Evolutionary conservation across 1,139 yeast genomes (phyloP), one percentile per base, ranked within the genome.

Genomic region (Insectozyma bohioensis): DNA sequence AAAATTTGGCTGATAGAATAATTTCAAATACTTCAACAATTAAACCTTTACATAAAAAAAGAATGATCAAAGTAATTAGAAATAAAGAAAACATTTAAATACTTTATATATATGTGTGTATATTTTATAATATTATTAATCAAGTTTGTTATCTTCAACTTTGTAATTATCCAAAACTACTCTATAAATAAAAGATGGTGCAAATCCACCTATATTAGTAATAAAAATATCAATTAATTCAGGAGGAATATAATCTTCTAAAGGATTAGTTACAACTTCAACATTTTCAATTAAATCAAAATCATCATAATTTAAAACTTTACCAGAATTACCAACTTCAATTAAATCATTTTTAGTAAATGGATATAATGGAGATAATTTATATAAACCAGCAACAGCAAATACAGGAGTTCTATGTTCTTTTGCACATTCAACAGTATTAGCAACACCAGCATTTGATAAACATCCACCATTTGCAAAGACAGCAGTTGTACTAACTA

Each of bases 391-490:
- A 2, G 97, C 90, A 26, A 90, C 95, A 0, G 95, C 92, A 54
- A 94, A 84, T 5, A 94, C 98, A 0, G 98, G 98, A 6, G 97
- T 92, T 50, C 80, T 77, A 58, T 86, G 90, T 54, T 86, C 95
- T 52, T 85, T 86, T 10, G 99, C 99, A 61, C 97, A 86, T 60
- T 88, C 96, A 45, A 95, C 94, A 7, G 88, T 96, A 35, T 86
- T 75, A 15, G 95, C 87, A 20, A 86, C 96, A 30, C 98, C 99
- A 0, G 95, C 79, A 14, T 85, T 78, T 2, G 95, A 79, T 37
- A 88, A 76, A 45, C 96, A 83, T 7, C 98, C 97, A 37, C 99
- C 99, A 54, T 94, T 92, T 35, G 95, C 95, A 56, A 87, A 84
- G 6, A 94, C 97, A 0, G 95, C 80, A 45, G 86, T 78, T 1